Percentiles rank a stretch among this genome's conserved stretches.
Evolutionary conservation across 768 basidiomycete genomes (phyloP).

Genomic region (Russula lepida): DNA sequence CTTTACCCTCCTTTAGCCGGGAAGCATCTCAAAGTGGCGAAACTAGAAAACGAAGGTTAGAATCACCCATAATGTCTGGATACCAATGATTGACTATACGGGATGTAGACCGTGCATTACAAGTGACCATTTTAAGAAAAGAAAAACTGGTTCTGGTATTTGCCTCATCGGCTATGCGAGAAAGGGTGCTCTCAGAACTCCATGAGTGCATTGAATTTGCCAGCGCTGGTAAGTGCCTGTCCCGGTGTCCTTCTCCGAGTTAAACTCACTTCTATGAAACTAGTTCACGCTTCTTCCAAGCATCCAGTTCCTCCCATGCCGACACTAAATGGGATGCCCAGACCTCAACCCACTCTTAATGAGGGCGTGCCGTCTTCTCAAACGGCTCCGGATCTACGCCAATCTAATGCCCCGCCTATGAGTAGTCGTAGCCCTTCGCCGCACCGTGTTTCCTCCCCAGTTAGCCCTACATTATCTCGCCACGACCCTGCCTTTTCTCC

Average conservation of each 20-base stretch:
- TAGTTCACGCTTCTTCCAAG: conserved; percentile 37
- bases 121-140: conserved; percentile 80
- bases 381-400: conserved; percentile 18
- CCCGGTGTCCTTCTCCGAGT: background rate
- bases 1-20: conserved; percentile 93
- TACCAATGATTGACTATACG: background rate
- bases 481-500: conserved; percentile 9
- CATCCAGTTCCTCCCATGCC: conserved; percentile 64
- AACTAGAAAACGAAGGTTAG: conserved; percentile 53
- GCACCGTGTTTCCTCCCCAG: conserved; percentile 20
- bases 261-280: background rate
- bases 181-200: conserved; percentile 61
- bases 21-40: conserved; percentile 74
- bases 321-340: conserved; percentile 28
- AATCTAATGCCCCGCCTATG: background rate
- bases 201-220: conserved; percentile 82
- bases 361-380: conserved; percentile 15
- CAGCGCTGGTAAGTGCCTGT: conserved; percentile 47
- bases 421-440: conserved; percentile 23
- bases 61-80: conserved; percentile 5
- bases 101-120: conserved; percentile 55
- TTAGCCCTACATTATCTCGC: background rate
- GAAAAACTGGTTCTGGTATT: conserved; percentile 67
- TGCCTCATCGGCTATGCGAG: conserved; percentile 48
- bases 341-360: background rate